phyloP scores from a whole-genome alignment of 2,329 filamentous ascomycete genomes.

The Microdochium trichocladiopsis region DNA sequence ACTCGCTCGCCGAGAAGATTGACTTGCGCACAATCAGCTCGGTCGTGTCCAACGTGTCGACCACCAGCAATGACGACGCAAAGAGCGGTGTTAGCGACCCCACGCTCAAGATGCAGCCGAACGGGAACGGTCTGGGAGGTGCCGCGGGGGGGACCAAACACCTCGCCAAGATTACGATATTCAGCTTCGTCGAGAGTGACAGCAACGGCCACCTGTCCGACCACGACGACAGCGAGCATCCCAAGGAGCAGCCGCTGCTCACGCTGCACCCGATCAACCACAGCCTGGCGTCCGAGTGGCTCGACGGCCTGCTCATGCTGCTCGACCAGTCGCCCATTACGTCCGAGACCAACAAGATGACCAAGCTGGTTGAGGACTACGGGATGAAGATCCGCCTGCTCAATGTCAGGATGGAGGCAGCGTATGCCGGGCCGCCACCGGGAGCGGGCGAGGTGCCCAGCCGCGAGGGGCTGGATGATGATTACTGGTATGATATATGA shows the following conservation, averaged over 20 bases:
- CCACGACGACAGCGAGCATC: neutral
- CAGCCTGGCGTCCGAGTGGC: constrained; percentile 87
- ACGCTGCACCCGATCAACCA: constrained; percentile 77
- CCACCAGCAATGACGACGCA: constrained; percentile 44
- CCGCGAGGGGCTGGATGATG: constrained; percentile 78
- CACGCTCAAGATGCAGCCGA: constrained; percentile 28
- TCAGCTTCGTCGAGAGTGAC: constrained; percentile 53
- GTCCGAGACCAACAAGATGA: constrained; percentile 87
- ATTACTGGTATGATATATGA: constrained; percentile 84
- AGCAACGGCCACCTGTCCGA: neutral
- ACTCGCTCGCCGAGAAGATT: constrained; percentile 71
- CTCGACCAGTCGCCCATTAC: constrained; percentile 94
- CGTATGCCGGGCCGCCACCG: constrained; percentile 58
- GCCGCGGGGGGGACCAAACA: constrained; percentile 28
- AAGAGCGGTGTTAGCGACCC: constrained; percentile 35
- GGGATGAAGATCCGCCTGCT: constrained; percentile 87
- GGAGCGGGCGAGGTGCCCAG: constrained; percentile 72
- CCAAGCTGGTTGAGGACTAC: constrained; percentile 80
- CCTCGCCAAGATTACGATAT: constrained; percentile 86
- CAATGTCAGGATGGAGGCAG: constrained; percentile 81
- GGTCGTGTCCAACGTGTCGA: constrained; percentile 86
- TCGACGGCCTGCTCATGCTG: constrained; percentile 91
- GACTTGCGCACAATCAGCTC: constrained; percentile 85
- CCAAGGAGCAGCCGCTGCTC: constrained; percentile 66
- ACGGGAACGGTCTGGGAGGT: constrained; percentile 2